Base-by-base conservation (phyloP, 2,329 filamentous ascomycete species). In the Chaetoscypha palmicola region DNA sequence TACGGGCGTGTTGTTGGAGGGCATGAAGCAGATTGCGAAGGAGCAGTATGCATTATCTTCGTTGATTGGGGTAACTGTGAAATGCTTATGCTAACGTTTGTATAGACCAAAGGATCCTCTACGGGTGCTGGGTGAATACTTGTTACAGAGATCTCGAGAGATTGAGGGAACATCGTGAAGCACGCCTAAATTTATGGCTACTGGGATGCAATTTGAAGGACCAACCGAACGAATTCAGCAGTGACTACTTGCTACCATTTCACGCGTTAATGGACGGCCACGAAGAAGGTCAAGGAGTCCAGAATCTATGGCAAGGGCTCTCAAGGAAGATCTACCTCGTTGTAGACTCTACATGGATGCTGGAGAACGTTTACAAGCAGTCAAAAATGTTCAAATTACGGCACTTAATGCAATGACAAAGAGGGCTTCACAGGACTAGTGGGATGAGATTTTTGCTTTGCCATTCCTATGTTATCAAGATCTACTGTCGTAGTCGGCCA, bases 11-110 rank as follows among this genome's bases (percentile, higher is more conserved):
- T 58, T 89, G 46, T 66, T 88, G 30, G 83, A 88, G 56, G 84
- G 83, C 19, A 84, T 89, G 81, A 88, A 87, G 66, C 64, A 73
- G 43, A 61, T 89, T 48, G 81, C 81, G 3, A 79, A 76, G 53
- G 80, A 87, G 32, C 77, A 83, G 83, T 87, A 65, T 58, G 81
- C 73, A 41, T 52, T 22, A 10, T 32, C 14, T 41, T 30, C 19
- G 9, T 35, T 12, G n/a, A 1, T 19, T 20, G 23, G 12, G 23
- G 32, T 21, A 39, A 43, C 4, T 23, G 20, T 12, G 7, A 10
- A 16, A 16, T 40, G 21, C 3, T 4, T 16, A 23, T 47, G 23
- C 38, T 50, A 10, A 53, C 38, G 3, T 5, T 41, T 32, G 28
- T 31, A 14, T 45, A 77, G 84, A 52, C 84, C 84, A 2, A 69